These are phyloP conservation scores for Tubosaeta sp. DNA, from an alignment of 768 basidiomycete species.

Conservation along the genomic window DNA sequence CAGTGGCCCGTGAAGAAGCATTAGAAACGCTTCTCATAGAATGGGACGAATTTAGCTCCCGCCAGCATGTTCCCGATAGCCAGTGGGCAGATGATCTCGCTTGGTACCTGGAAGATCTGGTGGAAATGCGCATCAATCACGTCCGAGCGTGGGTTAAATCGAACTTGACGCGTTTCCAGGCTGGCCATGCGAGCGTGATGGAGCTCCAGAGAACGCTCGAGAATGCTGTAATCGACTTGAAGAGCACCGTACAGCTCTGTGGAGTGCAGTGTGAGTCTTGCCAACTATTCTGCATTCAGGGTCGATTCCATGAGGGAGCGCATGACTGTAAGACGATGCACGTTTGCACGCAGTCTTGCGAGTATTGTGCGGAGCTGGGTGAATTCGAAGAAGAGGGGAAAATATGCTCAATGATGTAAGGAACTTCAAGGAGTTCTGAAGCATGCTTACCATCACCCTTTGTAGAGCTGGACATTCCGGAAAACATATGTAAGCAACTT, in stretches of 20 bases:
- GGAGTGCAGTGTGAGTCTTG: constrained; percentile 44
- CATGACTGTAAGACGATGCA: constrained; percentile 54
- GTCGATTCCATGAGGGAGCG: constrained; percentile 40
- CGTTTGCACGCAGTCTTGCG: constrained; percentile 40
- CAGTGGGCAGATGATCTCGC: constrained; percentile 41
- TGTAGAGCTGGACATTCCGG: constrained; percentile 54
- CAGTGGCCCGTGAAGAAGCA: constrained; percentile 8
- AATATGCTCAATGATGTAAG: constrained; percentile 46
- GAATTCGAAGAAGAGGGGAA: constrained; percentile 31
- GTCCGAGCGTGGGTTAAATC: constrained; percentile 48
- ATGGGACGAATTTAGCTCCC: constrained; percentile 32
- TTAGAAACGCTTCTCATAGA: constrained; percentile 16
- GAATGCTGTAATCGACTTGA: constrained; percentile 41
- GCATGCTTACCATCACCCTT: neutral
- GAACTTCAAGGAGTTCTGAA: neutral
- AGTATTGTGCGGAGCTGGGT: constrained; percentile 33
- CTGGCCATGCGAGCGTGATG: constrained; percentile 42
- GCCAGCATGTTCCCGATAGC: constrained; percentile 35
- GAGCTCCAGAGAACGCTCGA: constrained; percentile 43
- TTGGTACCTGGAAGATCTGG: constrained; percentile 39
- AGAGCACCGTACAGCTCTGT: constrained; percentile 48
- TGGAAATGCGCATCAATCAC: constrained; percentile 41
- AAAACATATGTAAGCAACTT: constrained; percentile 45
- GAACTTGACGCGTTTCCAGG: constrained; percentile 47
- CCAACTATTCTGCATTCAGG: constrained; percentile 45